Percentiles rank a stretch among this genome's conserved stretches.
These are phyloP conservation scores for Corrigiola litoralis DNA, from an alignment of 179 eudicot genomes.

Conservation along the genomic window DNA sequence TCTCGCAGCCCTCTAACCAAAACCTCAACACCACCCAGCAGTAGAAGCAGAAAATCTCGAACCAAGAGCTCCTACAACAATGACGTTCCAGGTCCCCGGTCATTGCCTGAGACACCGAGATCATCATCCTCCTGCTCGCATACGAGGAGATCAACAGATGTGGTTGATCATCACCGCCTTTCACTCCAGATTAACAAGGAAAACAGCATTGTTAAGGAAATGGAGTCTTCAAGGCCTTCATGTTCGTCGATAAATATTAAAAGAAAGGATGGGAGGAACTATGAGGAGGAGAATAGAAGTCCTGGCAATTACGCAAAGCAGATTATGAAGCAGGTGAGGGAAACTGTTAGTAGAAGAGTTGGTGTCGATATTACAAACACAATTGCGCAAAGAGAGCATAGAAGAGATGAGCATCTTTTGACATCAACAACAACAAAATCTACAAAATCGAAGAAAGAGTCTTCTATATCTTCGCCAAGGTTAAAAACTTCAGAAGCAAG, in stretches of 20 bases:
- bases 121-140: slow-evolving; percentile 26
- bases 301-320: slow-evolving; percentile 56
- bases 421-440: slow-evolving; percentile 25
- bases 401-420: slow-evolving; percentile 45
- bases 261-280: slow-evolving; percentile 23
- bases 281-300: slow-evolving; percentile 37
- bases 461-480: slow-evolving; percentile 6
- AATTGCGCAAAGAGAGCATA: slow-evolving; percentile 15
- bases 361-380: slow-evolving; percentile 69
- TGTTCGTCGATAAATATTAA: slow-evolving; percentile 31
- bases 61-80: not conserved
- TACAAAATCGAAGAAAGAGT: slow-evolving; percentile 24
- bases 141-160: slow-evolving; percentile 36
- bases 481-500: slow-evolving; percentile 4
- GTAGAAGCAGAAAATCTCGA: not conserved
- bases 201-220: slow-evolving; percentile 25
- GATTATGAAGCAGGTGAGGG: slow-evolving; percentile 64
- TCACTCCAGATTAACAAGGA: slow-evolving; percentile 72
- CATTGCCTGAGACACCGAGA: slow-evolving; percentile 54
- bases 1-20: slow-evolving; percentile 9
- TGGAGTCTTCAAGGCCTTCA: slow-evolving; percentile 32
- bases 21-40: not conserved
- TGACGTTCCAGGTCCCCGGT: slow-evolving; percentile 20
- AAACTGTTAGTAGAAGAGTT: slow-evolving; percentile 56
- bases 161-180: slow-evolving; percentile 44